Evolutionary conservation across 2,329 filamentous ascomycete genomes (phyloP).

Genomic region (Scopulariopsis brevicaulis): DNA sequence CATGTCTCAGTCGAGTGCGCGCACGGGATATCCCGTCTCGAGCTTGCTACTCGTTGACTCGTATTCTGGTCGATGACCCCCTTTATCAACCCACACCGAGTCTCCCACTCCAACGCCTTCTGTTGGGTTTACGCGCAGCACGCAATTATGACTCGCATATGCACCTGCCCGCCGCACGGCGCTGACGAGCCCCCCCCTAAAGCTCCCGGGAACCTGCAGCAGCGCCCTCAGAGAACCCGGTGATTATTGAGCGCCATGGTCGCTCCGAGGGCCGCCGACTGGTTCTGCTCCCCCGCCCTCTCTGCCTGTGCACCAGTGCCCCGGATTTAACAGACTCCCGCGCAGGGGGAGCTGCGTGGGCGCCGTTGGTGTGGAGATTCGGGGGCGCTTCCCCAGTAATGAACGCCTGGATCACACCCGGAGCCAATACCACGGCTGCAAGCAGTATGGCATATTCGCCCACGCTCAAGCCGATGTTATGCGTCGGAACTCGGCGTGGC

Average conservation of each 20-base stretch:
- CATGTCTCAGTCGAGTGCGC: not conserved
- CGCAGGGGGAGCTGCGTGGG: not conserved
- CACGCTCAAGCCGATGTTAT: not conserved
- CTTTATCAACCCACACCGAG: not conserved
- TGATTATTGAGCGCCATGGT: not conserved
- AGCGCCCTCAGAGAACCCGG: not conserved
- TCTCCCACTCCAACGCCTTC: not conserved
- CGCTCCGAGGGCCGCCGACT: not conserved
- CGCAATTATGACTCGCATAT: not conserved
- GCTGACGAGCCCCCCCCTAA: not conserved
- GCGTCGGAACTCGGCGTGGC: not conserved
- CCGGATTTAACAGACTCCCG: not conserved
- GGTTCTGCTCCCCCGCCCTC: not conserved
- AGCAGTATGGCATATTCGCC: too few species aligned
- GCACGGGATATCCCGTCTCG: not conserved
- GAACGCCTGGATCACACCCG: not conserved
- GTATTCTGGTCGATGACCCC: not conserved
- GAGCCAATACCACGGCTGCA: not conserved
- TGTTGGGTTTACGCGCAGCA: not conserved
- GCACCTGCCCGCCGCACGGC: not conserved
- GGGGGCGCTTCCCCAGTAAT: not conserved
- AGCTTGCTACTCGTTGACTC: not conserved
- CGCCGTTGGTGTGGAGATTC: not conserved
- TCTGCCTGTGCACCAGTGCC: too few species aligned
- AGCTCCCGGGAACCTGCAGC: not conserved